Evolutionary conservation across 2,329 filamentous ascomycete genomes (phyloP).

Genomic region (Trichoderma polysporum): DNA sequence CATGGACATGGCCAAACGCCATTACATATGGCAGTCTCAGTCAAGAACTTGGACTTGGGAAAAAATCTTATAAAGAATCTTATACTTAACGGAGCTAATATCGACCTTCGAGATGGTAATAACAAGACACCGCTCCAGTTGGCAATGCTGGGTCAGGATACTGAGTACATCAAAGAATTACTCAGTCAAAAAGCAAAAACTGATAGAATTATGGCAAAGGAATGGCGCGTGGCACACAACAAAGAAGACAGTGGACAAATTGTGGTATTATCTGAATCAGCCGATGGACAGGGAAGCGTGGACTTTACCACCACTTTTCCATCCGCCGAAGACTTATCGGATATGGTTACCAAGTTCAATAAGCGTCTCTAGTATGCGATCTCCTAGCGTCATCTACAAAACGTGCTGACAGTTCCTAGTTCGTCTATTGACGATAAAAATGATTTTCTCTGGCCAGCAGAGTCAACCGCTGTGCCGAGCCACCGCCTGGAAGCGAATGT

Average conservation of each 20-base stretch:
- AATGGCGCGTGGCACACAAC: neutral
- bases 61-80: neutral
- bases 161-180: neutral
- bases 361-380: neutral
- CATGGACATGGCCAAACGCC: neutral
- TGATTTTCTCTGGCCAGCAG: too few species aligned
- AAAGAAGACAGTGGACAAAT: too few species aligned
- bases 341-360: neutral
- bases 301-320: neutral
- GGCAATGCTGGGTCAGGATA: rapidly evolving
- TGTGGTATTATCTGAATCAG: neutral
- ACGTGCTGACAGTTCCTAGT: too few species aligned
- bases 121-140: neutral
- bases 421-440: too few species aligned
- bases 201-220: neutral
- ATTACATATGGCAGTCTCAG: neutral
- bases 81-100: neutral
- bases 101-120: neutral
- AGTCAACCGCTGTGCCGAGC: too few species aligned
- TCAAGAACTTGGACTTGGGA: too few species aligned
- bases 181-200: neutral
- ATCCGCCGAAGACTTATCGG: neutral
- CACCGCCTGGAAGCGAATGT: too few species aligned
- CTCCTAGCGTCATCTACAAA: too few species aligned
- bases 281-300: neutral